phyloP scores from a whole-genome alignment of 805 yeast genomes.

The Suhomyces sp. region DNA sequence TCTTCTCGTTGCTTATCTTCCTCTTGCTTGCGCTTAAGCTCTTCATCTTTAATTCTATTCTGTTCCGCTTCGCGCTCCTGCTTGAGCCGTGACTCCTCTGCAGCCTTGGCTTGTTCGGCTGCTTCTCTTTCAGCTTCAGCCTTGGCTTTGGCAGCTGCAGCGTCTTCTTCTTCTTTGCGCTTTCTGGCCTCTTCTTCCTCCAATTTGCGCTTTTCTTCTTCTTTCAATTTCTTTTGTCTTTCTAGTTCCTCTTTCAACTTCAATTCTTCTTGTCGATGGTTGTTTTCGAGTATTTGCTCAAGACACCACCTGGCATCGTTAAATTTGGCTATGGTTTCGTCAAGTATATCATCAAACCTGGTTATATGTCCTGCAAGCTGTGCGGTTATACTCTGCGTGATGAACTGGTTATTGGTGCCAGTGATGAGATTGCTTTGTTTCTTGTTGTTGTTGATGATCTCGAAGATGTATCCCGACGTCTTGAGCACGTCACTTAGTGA shows the following conservation, averaged over 20 bases:
- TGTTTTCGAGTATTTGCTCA: constrained; percentile 40
- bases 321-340: constrained; percentile 39
- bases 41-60: constrained; percentile 13
- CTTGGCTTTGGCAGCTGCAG: constrained; percentile 7
- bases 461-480: constrained; percentile 43
- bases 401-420: constrained; percentile 41
- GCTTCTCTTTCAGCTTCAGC: constrained; percentile 9
- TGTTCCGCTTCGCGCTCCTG: constrained; percentile 17
- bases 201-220: constrained; percentile 23
- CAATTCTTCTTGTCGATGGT: constrained; percentile 40
- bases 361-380: constrained; percentile 34
- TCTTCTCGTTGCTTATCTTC: constrained; percentile 11
- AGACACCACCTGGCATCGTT: constrained; percentile 45
- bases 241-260: constrained; percentile 36
- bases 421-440: constrained; percentile 40
- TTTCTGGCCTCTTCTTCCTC: constrained; percentile 5
- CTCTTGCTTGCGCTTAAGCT: constrained; percentile 12
- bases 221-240: constrained; percentile 22
- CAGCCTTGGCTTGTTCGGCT: constrained; percentile 9
- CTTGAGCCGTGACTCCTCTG: constrained; percentile 11
- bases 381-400: constrained; percentile 34
- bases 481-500: constrained; percentile 41
- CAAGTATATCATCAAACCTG: constrained; percentile 41
- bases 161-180: constrained; percentile 7
- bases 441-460: constrained; percentile 38